Base-by-base conservation (phyloP, 2,329 filamentous ascomycete species). In the Alternaria sp. region DNA sequence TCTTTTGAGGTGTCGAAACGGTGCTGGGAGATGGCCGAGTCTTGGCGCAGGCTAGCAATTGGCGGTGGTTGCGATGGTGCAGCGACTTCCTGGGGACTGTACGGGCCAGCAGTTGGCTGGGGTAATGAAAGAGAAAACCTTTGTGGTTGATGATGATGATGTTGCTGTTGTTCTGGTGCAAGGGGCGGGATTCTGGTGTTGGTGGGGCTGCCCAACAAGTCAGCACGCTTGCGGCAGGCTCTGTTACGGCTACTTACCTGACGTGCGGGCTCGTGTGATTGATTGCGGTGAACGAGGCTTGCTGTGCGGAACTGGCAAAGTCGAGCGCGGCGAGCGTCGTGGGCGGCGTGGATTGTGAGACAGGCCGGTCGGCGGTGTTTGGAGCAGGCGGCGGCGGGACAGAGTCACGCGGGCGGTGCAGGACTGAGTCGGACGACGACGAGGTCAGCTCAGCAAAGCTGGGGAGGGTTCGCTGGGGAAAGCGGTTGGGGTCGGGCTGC, bases 391-490 rank as follows among this genome's bases (percentile, higher is more conserved):
- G 32, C 8, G 34, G 58, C 59, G 42, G 61, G 43, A 49, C 59
- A 54, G 54, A 53, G 58, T 61, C 56, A 44, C 57, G 61, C n/a
- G 51, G 59, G 22, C 56, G 66, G 58, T 71, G 57, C 64, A 64
- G 63, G 30, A 60, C 56, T 32, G 63, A 58, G 56, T 55, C 61
- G 61, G 55, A 62, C 52, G 57, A 57, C 26, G 68, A 65, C 30
- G 62, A 66, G 41, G 69, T 67, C 58, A 71, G 62, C 59, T 71
- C 68, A 51, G 67, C 67, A 39, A 71, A 65, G 57, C 68, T 66
- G 56, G 67, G 68, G n/a, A 69, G 65, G 4, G 68, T 65, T 48
- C 62, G 62, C 41, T 57, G 57, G 46, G 63, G 39, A 51, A 58
- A 56, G 44, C 59, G 44, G 55, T 57, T 43, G 48, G 54, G 39